Evolutionary conservation across 306 rosid species (phyloP), one percentile per base, ranked within the genome.

Genomic region (Rosa lucieae): DNA sequence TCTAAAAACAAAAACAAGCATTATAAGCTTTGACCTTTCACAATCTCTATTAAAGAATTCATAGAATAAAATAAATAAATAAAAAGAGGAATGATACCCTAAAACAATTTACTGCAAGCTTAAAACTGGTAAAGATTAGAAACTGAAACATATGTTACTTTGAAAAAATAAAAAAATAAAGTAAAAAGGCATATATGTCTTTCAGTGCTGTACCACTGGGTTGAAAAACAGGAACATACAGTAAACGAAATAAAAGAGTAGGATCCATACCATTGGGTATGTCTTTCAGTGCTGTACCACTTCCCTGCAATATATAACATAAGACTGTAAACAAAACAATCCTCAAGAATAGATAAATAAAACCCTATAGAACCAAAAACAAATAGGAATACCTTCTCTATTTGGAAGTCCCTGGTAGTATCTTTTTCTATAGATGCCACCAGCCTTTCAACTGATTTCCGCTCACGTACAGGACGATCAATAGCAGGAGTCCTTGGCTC

Each of bases 371-470:
- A 75, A 62, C 61, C 66, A 61, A 42, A 10, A 15, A 21, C 20
- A 68, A 74, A 78, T 76, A 66, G 67, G 77, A 52, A 5, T 59
- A 96, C 99, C 99, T 96, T 96, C 80, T 86, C 90, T 42, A 96
- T 89, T 39, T 88, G 94, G 83, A 96, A 87, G 85, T 93, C 99
- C 92, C 84, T 93, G 68, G 73, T 77, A 51, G 88, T 70, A 72
- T 91, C 91, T 77, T 82, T 96, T 67, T 96, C 99, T 56, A 90
- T 77, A 44, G 93, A 80, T 72, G 98, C 90, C 77, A 96, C 99
- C 87, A 96, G 86, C 89, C 99, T 91, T 86, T 96, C 99, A 84
- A 96, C 99, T 46, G 91, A 83, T 85, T 96, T 96, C 78, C 99
- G 91, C 82, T 93, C 99, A 29, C 99, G 96, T 43, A 93, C 89